These are phyloP conservation scores for Penicillium robsamsonii DNA, from an alignment of 495 filamentous ascomycete genomes.

Conservation along the genomic window DNA sequence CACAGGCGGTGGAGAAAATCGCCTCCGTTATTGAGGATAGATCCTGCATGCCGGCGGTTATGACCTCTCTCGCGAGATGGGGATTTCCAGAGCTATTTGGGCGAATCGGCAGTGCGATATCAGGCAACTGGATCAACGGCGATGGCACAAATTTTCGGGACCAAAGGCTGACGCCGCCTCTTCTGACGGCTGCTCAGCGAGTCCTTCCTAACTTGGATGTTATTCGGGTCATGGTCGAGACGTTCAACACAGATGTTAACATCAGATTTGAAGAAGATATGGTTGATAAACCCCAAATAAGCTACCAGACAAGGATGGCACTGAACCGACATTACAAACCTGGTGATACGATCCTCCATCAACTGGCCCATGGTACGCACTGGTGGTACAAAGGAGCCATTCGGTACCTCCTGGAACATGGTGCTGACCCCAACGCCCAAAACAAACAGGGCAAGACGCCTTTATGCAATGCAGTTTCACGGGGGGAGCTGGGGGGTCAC, in stretches of 20 bases:
- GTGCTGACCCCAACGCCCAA: conserved; percentile 38
- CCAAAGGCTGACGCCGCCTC: conserved; percentile 18
- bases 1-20: conserved; percentile 12
- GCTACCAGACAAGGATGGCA: conserved; percentile 13
- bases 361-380: conserved; percentile 32
- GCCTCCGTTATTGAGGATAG: background rate
- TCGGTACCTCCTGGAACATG: conserved; percentile 40
- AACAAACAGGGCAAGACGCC: conserved; percentile 40
- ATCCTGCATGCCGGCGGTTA: conserved; percentile 6
- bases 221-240: conserved; percentile 41
- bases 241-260: conserved; percentile 36
- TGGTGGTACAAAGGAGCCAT: conserved; percentile 50
- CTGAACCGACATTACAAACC: conserved; percentile 9
- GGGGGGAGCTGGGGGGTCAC: conserved; percentile 7
- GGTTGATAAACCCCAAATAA: conserved; percentile 10
- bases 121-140: conserved; percentile 21
- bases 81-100: conserved; percentile 22
- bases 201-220: conserved; percentile 42
- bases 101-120: conserved; percentile 13
- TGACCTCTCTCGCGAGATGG: conserved; percentile 18
- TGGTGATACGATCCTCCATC: conserved; percentile 36
- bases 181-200: conserved; percentile 31
- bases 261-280: conserved; percentile 13
- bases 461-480: conserved; percentile 34
- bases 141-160: background rate